A percentile compares a stretch with the other conserved stretches of the same genome.
These are phyloP conservation scores for Amphicarpaea edgeworthii DNA, from an alignment of 306 rosid genomes.

Conservation along the genomic window DNA sequence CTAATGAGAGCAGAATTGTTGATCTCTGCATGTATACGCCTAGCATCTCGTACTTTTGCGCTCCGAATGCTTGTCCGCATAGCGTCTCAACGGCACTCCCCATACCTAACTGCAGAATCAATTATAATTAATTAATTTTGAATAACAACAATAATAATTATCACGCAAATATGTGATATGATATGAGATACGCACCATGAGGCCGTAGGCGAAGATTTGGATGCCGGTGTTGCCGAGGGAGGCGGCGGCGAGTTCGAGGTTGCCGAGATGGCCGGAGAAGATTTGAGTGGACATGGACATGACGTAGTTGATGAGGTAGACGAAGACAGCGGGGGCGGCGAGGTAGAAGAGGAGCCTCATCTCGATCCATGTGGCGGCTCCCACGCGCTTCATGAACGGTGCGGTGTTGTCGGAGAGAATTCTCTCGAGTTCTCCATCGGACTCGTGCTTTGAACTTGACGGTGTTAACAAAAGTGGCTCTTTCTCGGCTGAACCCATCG, in stretches of 20 bases:
- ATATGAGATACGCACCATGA: too few relatives aligned
- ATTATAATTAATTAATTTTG: too few relatives aligned
- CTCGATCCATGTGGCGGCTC: conserved; percentile 62
- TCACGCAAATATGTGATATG: too few relatives aligned
- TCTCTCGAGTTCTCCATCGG: conserved; percentile 52
- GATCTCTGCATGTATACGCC: conserved; percentile 80
- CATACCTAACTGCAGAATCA: conserved; percentile 93
- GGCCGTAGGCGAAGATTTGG: conserved; percentile 76
- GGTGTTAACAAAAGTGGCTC: background rate
- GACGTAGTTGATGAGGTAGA: conserved; percentile 63
- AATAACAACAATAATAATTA: too few relatives aligned
- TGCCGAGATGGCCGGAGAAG: conserved; percentile 78
- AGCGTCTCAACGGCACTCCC: conserved; percentile 94
- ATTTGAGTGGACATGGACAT: conserved; percentile 81
- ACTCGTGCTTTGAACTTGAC: background rate
- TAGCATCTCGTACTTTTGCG: conserved; percentile 61
- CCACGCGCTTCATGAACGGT: conserved; percentile 50
- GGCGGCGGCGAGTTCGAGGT: conserved; percentile 75
- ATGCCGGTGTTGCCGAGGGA: conserved; percentile 78
- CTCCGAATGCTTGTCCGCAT: conserved; percentile 90
- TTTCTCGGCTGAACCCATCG: background rate
- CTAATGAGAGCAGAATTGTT: conserved; percentile 53
- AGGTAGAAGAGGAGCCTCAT: conserved; percentile 57
- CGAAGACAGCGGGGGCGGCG: conserved; percentile 68
- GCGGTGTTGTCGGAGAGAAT: conserved; percentile 51